Percentiles rank a stretch among this genome's conserved stretches.
Evolutionary conservation across 2,329 filamentous ascomycete genomes (phyloP).

Genomic region (Coleophoma cylindrospora): DNA sequence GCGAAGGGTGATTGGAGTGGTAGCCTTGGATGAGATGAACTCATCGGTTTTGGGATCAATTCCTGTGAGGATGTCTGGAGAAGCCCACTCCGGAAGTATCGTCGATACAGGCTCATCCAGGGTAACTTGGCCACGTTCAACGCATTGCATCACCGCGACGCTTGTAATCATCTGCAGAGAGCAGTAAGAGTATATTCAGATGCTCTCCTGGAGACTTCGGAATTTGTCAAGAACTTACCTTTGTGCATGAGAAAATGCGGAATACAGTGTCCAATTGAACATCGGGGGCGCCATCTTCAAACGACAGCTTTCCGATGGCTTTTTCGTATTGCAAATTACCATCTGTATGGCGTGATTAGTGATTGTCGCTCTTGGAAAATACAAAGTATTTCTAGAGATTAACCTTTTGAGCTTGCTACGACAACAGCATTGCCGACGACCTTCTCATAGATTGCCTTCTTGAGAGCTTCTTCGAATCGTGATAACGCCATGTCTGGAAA

Average conservation of each 20-base stretch:
- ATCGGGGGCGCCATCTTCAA: not conserved
- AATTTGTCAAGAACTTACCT: not conserved
- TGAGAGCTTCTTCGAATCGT: conserved; percentile 1
- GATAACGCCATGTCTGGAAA: no score
- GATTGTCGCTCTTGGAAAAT: not conserved
- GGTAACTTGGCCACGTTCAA: conserved; percentile 4
- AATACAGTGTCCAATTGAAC: not conserved
- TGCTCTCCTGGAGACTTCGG: not conserved
- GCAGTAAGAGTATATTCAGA: no score
- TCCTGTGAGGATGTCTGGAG: not conserved
- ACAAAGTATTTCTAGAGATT: not conserved
- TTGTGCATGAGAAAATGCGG: conserved; percentile 3
- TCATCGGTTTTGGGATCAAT: conserved; percentile 1
- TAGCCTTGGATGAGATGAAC: not conserved
- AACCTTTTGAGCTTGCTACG: conserved; percentile 1
- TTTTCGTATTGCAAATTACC: not conserved
- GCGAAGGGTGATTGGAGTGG: conserved; percentile 2
- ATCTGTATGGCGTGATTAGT: not conserved
- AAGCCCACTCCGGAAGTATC: not conserved
- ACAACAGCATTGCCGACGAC: not conserved
- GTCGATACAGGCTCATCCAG: conserved; percentile 3
- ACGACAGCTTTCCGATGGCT: not conserved
- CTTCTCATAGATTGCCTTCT: conserved; percentile 1
- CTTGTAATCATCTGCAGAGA: not conserved
- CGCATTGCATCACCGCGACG: conserved; percentile 2